Evolutionary conservation across 805 yeast species (phyloP).

Genomic region (Ogataea corticis): DNA sequence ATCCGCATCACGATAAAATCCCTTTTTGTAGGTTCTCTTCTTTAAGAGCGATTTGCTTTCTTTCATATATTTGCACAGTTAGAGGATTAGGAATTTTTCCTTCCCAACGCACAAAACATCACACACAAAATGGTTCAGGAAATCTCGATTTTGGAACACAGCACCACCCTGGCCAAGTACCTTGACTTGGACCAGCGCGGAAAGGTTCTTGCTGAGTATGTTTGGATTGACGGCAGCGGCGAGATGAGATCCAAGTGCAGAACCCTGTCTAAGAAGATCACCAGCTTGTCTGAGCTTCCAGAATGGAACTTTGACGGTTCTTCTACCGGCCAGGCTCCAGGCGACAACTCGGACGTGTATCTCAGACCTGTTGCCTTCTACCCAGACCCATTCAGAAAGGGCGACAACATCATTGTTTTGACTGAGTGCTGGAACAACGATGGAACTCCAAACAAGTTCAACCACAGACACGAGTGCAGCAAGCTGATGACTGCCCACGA

Average conservation of each 20-base stretch:
- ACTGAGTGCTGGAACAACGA: conserved; percentile 98
- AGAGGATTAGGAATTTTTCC: not conserved
- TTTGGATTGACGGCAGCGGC: conserved; percentile 96
- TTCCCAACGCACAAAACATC: conserved; percentile 2
- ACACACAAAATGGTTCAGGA: conserved; percentile 23
- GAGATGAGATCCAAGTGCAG: conserved; percentile 91
- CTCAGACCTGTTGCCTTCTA: conserved; percentile 93
- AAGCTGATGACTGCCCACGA: conserved; percentile 92
- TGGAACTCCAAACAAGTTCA: conserved; percentile 98
- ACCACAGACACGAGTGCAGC: conserved; percentile 97
- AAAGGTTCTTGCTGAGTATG: conserved; percentile 88
- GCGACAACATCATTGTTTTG: conserved; percentile 92
- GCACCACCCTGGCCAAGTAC: conserved; percentile 81
- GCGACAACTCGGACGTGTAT: conserved; percentile 93
- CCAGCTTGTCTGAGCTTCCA: conserved; percentile 82
- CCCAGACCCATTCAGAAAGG: conserved; percentile 97
- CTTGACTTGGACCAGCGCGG: conserved; percentile 83
- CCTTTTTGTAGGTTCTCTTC: conserved; percentile 1
- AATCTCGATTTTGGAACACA: conserved; percentile 55
- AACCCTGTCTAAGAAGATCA: conserved; percentile 70
- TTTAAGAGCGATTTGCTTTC: conserved; percentile 4
- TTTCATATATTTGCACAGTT: conserved; percentile 1
- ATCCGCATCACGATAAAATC: conserved; percentile 9
- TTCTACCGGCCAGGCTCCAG: conserved; percentile 98
- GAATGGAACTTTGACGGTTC: conserved; percentile 99